Evolutionary conservation across 2,329 filamentous ascomycete species (phyloP), one percentile per base, ranked within the genome.

Genomic region (Cercospora beticola): DNA sequence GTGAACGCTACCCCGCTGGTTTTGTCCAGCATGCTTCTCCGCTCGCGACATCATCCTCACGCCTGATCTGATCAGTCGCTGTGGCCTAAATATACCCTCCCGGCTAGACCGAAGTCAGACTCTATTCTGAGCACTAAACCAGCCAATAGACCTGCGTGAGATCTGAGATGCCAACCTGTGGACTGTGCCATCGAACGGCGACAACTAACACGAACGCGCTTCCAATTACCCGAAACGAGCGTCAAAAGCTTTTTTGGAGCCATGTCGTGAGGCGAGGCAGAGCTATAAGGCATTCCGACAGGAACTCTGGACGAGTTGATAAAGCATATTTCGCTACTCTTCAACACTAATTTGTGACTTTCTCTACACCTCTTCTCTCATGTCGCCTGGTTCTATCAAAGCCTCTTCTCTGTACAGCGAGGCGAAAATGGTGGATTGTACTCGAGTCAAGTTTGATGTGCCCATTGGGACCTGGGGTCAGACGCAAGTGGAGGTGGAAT

Each of bases 401-500:
- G 52, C 62, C 21, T 62, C 58, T 14, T 66, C 64, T 23, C 21
- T 66, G 28, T 66, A 62, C 57, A 66, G 64, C 23, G 57, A 61
- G 57, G 57, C 57, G 14, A 66, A 62, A 43, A 66, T 66, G 64
- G 40, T 36, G 18, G 64, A 66, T 28, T 54, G 56, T 31, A 69
- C 67, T 21, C 62, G 62, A 23, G 58, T 69, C 49, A 69, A 69
- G 43, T 69, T 69, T 40, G 67, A 69, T 18, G 63, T 69, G 18
- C 67, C 67, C 56, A 66, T 69, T 21, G 67, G 67, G 5, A 69
- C 67, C 10, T 69, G 67, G 67, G 67, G 52, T 18, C 58, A 61
- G 31, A 69, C 67, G 14, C 63, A 69, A 31, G 64, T 69, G 5
- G 67, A 69, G 58, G 67, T 69, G 14, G 67, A 69, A 40, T 69